These are phyloP conservation scores for Phytophthora cryptogea DNA, from an alignment of 352 stramenopile species.

Conservation along the genomic window DNA sequence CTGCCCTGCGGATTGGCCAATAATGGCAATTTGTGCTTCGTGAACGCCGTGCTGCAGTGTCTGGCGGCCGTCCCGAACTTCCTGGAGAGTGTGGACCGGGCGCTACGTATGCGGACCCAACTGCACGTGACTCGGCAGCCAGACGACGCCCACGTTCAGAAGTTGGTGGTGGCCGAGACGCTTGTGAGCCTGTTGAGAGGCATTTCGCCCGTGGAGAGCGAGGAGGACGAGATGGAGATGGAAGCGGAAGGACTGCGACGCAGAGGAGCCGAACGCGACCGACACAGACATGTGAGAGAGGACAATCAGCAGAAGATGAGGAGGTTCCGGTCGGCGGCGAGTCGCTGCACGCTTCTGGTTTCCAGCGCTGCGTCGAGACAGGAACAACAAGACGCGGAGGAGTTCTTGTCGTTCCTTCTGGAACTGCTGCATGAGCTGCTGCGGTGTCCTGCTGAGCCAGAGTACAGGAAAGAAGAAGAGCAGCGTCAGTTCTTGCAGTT, in stretches of 20 bases:
- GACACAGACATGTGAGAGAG: constrained; percentile 19
- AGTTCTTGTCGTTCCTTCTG: constrained; percentile 75
- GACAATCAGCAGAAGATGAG: constrained; percentile 35
- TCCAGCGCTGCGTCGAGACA: constrained; percentile 38
- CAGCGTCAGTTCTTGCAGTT: constrained; percentile 23
- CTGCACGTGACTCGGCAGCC: constrained; percentile 24
- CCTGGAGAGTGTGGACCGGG: constrained; percentile 30
- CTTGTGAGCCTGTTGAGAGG: constrained; percentile 35
- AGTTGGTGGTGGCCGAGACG: constrained; percentile 32
- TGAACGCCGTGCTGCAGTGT: constrained; percentile 78
- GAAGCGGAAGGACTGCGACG: constrained; percentile 7
- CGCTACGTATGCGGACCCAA: constrained; percentile 27
- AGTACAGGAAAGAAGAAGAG: constrained; percentile 24
- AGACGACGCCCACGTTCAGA: constrained; percentile 28
- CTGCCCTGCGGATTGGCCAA: constrained; percentile 56
- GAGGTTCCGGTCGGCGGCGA: constrained; percentile 34
- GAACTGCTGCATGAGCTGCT: constrained; percentile 72
- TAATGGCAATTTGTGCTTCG: constrained; percentile 76
- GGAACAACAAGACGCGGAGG: constrained; percentile 84
- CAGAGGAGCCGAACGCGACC: constrained; percentile 5
- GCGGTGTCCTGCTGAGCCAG: constrained; percentile 20
- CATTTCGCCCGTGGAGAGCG: constrained; percentile 8
- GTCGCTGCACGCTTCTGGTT: constrained; percentile 60
- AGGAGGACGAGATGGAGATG: constrained; percentile 14
- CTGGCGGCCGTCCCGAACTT: constrained; percentile 54